These are phyloP conservation scores for Tremella mesenterica DNA, from an alignment of 768 basidiomycete species.

Conservation along the genomic window DNA sequence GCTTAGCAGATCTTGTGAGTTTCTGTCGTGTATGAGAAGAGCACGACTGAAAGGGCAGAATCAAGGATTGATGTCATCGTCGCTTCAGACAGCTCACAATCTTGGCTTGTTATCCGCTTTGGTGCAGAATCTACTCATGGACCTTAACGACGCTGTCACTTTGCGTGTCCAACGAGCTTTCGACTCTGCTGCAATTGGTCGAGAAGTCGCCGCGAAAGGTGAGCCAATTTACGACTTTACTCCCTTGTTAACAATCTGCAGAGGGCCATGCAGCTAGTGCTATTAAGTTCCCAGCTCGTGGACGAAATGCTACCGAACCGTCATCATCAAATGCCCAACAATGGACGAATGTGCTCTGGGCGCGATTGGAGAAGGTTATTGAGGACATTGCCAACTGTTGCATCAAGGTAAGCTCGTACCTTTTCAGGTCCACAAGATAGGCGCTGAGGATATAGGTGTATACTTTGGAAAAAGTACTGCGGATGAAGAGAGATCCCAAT, in stretches of 20 bases:
- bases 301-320: slow-evolving; percentile 58
- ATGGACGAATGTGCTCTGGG: slow-evolving; percentile 74
- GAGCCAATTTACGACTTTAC: slow-evolving; percentile 2
- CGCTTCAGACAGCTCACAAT: slow-evolving; percentile 92
- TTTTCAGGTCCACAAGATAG: too few relatives aligned
- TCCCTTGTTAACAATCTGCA: slow-evolving; percentile 1
- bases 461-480: slow-evolving; percentile 85
- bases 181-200: slow-evolving; percentile 76
- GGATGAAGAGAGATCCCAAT: slow-evolving; percentile 71
- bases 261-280: slow-evolving; percentile 7
- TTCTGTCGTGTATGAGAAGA: background rate
- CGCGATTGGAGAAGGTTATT: slow-evolving; percentile 67
- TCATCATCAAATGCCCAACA: slow-evolving; percentile 78
- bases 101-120: slow-evolving; percentile 73
- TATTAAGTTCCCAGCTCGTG: slow-evolving; percentile 25
- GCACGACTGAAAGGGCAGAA: slow-evolving; percentile 52
- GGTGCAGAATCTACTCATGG: slow-evolving; percentile 65
- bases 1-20: slow-evolving; percentile 65
- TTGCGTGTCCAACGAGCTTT: slow-evolving; percentile 71
- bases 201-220: slow-evolving; percentile 77
- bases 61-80: slow-evolving; percentile 80
- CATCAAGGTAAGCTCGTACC: slow-evolving; percentile 60
- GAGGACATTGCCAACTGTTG: slow-evolving; percentile 86
- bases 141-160: slow-evolving; percentile 75
- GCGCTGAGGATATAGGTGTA: slow-evolving; percentile 59